Evolutionary conservation across 176 grass and related monocot genomes (phyloP).

Genomic region (Carex pumila): DNA sequence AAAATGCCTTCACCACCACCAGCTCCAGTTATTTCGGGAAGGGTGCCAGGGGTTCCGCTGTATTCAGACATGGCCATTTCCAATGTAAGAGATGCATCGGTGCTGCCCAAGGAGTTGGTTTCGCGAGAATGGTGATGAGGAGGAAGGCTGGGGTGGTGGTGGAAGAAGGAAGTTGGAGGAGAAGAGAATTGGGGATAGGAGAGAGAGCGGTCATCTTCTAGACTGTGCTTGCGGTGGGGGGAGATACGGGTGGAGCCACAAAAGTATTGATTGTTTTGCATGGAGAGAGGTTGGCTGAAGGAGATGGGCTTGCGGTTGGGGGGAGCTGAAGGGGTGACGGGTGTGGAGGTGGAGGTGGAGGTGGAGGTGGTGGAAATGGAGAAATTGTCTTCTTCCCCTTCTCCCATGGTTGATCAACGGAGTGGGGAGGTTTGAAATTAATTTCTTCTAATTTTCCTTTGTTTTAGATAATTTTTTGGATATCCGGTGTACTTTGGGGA

Average conservation of each 20-base stretch:
- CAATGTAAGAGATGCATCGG: conserved; percentile 65
- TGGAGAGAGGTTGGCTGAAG: conserved; percentile 65
- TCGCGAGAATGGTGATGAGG: background rate
- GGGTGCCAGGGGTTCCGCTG: conserved; percentile 44
- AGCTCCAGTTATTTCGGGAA: conserved; percentile 55
- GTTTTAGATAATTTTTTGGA: background rate
- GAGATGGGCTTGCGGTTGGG: conserved; percentile 50
- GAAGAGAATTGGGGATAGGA: background rate
- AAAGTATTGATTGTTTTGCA: conserved; percentile 5
- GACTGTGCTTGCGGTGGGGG: conserved; percentile 22
- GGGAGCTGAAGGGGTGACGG: background rate
- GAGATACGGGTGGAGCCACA: conserved; percentile 33
- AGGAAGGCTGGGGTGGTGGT: conserved; percentile 16
- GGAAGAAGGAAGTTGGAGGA: background rate
- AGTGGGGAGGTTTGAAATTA: background rate
- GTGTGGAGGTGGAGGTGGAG: background rate
- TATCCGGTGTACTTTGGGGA: background rate
- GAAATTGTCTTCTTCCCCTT: conserved; percentile 11
- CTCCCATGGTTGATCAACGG: conserved; percentile 15
- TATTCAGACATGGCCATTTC: conserved; percentile 87
- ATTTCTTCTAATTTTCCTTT: background rate
- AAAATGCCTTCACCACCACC: conserved; percentile 72
- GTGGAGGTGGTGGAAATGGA: background rate
- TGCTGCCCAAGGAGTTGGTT: background rate
- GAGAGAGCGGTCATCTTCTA: conserved; percentile 2